A percentile compares a stretch with the other conserved stretches of the same genome.
Evolutionary conservation across 2,329 filamentous ascomycete genomes (phyloP).

Genomic region (Colletotrichum karsti): DNA sequence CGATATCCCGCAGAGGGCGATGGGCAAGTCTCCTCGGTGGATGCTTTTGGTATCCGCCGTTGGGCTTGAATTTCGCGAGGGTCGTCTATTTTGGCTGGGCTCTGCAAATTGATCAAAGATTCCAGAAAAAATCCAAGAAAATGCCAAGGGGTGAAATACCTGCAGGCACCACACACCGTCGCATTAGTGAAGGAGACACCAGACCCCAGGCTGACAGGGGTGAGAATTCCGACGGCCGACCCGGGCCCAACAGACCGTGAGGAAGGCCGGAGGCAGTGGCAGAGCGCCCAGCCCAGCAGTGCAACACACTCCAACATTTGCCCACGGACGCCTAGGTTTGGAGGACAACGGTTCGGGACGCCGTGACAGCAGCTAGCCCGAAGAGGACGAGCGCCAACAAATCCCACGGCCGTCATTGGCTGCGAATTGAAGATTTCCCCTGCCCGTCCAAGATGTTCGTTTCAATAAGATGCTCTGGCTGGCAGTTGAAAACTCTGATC

Average conservation of each 20-base stretch:
- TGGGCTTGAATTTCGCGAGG: neutral
- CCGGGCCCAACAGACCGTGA: slow-evolving; percentile 14
- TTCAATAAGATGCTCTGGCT: slow-evolving; percentile 7
- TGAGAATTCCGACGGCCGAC: slow-evolving; percentile 22
- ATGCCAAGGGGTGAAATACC: slow-evolving; percentile 7
- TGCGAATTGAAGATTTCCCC: slow-evolving; percentile 3
- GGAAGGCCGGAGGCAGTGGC: neutral
- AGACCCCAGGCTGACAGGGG: slow-evolving; percentile 5
- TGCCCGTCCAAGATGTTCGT: neutral
- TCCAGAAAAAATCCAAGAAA: slow-evolving; percentile 19
- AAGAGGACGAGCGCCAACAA: slow-evolving; percentile 5
- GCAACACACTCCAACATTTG: slow-evolving; percentile 2
- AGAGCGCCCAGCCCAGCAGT: neutral
- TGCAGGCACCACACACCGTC: slow-evolving; percentile 21
- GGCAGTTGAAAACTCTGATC: neutral
- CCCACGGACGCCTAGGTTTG: slow-evolving; percentile 14
- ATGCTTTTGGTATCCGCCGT: neutral
- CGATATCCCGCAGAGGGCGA: neutral
- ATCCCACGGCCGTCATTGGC: slow-evolving; percentile 10
- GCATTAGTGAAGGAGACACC: slow-evolving; percentile 6
- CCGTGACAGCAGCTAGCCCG: slow-evolving; percentile 17
- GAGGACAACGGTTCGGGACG: slow-evolving; percentile 27
- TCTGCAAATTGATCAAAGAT: slow-evolving; percentile 10
- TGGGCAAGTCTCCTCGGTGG: neutral
- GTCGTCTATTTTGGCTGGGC: slow-evolving; percentile 19